phyloP scores from a whole-genome alignment of 2,329 filamentous ascomycete species.

The Botrytis aclada region DNA sequence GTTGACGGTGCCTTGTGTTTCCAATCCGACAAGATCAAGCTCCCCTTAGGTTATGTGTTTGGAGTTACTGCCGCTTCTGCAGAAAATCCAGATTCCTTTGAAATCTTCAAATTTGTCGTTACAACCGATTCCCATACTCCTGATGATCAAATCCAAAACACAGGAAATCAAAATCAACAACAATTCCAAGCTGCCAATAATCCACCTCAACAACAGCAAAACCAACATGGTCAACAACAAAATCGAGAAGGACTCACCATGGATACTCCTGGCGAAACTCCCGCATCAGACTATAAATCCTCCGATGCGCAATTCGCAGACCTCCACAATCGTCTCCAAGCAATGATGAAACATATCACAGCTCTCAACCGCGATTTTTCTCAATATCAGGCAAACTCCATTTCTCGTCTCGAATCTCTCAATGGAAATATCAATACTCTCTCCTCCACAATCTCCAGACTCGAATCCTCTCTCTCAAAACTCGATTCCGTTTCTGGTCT shows the following conservation, averaged over 20 bases:
- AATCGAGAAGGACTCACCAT: not conserved
- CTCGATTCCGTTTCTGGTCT: conserved; percentile 48
- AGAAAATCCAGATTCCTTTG: conserved; percentile 91
- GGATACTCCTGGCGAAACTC: conserved; percentile 44
- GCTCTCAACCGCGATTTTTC: conserved; percentile 58
- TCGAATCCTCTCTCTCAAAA: conserved; percentile 39
- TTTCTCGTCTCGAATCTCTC: conserved; percentile 27
- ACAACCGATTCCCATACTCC: conserved; percentile 50
- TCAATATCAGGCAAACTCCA: conserved; percentile 52
- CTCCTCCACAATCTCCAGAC: conserved; percentile 1
- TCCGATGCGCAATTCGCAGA: conserved; percentile 70
- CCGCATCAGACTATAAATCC: conserved; percentile 42
- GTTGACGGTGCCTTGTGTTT: conserved; percentile 83
- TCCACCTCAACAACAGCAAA: conserved; percentile 38
- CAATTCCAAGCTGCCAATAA: conserved; percentile 14
- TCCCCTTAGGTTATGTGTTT: conserved; percentile 79
- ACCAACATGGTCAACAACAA: conserved; percentile 25
- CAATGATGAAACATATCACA: conserved; percentile 64
- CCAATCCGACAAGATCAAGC: conserved; percentile 70
- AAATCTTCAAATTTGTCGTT: conserved; percentile 82
- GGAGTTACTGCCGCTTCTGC: conserved; percentile 85
- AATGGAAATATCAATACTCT: conserved; percentile 19
- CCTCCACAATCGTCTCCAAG: conserved; percentile 78
- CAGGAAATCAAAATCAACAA: conserved; percentile 26
- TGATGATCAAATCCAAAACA: conserved; percentile 29